phyloP scores from a whole-genome alignment of 768 basidiomycete genomes.

The Rhizopogon roseolus region DNA sequence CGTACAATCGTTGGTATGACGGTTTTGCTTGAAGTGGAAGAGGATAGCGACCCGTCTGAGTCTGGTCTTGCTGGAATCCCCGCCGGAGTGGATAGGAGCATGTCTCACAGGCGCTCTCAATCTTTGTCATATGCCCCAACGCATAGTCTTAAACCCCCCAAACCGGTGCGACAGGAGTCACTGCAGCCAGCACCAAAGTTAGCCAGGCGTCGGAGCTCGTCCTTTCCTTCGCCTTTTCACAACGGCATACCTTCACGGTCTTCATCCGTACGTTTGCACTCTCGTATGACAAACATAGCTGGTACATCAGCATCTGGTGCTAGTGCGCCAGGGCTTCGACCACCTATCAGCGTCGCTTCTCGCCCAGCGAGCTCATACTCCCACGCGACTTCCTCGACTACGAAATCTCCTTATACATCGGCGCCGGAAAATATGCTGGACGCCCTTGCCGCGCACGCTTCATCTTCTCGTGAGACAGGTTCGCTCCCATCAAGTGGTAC shows the following conservation, averaged over 20 bases:
- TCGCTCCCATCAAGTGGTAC: conserved; percentile 43
- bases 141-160: conserved; percentile 3
- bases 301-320: conserved; percentile 4
- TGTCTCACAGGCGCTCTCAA: conserved; percentile 13
- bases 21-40: conserved; percentile 49
- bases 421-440: conserved; percentile 26
- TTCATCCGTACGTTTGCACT: not conserved
- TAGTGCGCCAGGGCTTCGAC: not conserved
- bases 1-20: conserved; percentile 50
- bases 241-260: conserved; percentile 5
- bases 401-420: conserved; percentile 26
- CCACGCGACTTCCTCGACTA: conserved; percentile 14
- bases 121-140: conserved; percentile 11
- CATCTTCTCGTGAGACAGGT: conserved; percentile 18
- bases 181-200: conserved; percentile 20
- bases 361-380: conserved; percentile 12
- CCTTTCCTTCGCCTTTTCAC: conserved; percentile 17
- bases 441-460: conserved; percentile 27
- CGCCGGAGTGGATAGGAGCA: not conserved
- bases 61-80: not conserved
- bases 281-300: not conserved
- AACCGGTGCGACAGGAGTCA: conserved; percentile 17
- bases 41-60: conserved; percentile 29
- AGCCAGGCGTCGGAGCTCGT: conserved; percentile 24
- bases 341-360: conserved; percentile 5